Percentiles rank a stretch among this genome's conserved stretches.
Evolutionary conservation across 2,329 filamentous ascomycete genomes (phyloP).

Genomic region (Trichoderma oligosporum): DNA sequence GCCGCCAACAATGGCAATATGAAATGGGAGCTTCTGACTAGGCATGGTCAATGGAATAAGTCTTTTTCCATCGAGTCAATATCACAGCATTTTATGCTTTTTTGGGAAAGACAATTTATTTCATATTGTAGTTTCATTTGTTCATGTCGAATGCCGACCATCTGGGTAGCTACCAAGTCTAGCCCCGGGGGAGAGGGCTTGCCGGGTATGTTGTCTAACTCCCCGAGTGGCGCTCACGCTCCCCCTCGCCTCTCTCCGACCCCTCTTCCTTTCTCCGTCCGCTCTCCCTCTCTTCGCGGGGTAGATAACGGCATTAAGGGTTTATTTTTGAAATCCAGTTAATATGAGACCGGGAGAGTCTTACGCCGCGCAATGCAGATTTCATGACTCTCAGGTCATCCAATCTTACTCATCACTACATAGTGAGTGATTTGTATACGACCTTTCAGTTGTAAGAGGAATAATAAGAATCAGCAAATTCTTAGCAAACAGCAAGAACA

Average conservation of each 20-base stretch:
- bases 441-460: neutral
- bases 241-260: too few species aligned
- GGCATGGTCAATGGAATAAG: neutral
- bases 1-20: conserved; percentile 13
- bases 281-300: too few species aligned
- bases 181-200: neutral
- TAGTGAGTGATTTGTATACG: too few species aligned
- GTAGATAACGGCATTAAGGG: too few species aligned
- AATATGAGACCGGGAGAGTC: too few species aligned
- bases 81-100: neutral
- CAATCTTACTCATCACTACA: too few species aligned
- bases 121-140: neutral
- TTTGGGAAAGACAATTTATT: conserved; percentile 2
- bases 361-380: too few species aligned
- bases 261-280: too few species aligned
- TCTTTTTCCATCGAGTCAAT: neutral
- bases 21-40: conserved; percentile 10
- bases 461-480: neutral
- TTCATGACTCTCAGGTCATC: too few species aligned
- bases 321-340: too few species aligned
- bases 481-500: neutral
- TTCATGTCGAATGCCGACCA: neutral
- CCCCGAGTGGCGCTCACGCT: neutral
- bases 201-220: neutral
- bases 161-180: neutral